phyloP scores from a whole-genome alignment of 1,284 basidiomycete species.

The Rhodotorula sp. region DNA sequence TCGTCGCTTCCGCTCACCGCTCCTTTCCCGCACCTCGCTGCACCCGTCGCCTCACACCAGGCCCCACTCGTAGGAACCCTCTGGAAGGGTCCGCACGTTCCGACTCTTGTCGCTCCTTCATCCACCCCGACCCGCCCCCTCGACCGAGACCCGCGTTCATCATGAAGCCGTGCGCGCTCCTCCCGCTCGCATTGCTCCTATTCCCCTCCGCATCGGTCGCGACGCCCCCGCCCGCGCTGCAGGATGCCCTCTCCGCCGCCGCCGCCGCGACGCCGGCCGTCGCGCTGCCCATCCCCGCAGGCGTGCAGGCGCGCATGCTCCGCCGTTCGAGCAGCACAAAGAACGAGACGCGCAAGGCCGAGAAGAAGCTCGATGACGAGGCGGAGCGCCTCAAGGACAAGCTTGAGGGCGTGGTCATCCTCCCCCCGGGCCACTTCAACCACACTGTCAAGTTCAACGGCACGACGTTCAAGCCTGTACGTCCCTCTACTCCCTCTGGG shows the following conservation, averaged over 20 bases:
- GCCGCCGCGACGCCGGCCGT: background rate
- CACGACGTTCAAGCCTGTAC: background rate
- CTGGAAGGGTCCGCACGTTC: background rate
- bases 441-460: background rate
- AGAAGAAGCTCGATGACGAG: background rate
- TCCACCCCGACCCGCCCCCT: background rate
- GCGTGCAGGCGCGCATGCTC: background rate
- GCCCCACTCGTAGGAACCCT: background rate
- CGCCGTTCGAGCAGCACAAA: background rate
- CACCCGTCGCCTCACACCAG: no score
- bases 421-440: background rate
- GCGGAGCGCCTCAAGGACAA: background rate
- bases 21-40: no score
- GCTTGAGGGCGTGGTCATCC: constrained; percentile 1
- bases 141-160: background rate
- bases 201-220: constrained; percentile 4
- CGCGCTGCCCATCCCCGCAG: background rate
- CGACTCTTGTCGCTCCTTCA: background rate
- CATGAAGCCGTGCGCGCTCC: background rate
- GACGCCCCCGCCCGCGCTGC: constrained; percentile 1
- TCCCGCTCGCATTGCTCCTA: constrained; percentile 20
- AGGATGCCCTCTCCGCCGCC: background rate
- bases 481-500: background rate
- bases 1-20: no score
- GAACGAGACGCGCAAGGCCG: background rate